A percentile compares a stretch with the other conserved stretches of the same genome.
These are phyloP conservation scores for Ophiostoma sp. DNA, from an alignment of 2,329 filamentous ascomycete species.

Conservation along the genomic window DNA sequence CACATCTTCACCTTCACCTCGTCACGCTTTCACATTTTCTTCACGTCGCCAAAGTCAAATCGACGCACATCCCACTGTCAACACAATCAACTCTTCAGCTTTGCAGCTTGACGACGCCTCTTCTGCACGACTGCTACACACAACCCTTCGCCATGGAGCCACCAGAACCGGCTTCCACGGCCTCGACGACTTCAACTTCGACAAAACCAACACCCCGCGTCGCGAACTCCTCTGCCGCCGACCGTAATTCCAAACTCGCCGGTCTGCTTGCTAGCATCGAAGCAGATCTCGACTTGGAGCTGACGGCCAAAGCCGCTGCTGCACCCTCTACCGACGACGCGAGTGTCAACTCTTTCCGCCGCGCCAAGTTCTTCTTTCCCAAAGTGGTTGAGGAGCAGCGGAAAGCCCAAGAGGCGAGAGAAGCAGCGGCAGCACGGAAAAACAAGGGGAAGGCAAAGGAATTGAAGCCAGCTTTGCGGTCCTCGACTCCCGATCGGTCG, in stretches of 20 bases:
- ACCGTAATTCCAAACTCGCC: slow-evolving; percentile 4
- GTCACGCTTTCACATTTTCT: background rate
- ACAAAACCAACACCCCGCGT: background rate
- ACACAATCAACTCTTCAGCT: background rate
- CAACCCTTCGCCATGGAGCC: background rate
- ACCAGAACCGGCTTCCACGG: background rate
- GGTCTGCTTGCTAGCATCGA: slow-evolving; percentile 10
- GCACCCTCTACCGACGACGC: slow-evolving; percentile 29
- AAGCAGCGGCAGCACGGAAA: background rate
- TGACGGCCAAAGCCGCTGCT: slow-evolving; percentile 23
- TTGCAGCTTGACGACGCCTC: background rate
- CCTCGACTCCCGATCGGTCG: background rate
- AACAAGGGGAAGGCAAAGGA: slow-evolving; percentile 14
- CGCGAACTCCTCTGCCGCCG: background rate
- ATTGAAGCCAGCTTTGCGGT: background rate
- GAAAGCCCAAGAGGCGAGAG: slow-evolving; percentile 12
- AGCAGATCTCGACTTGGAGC: slow-evolving; percentile 2
- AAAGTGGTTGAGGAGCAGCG: slow-evolving; percentile 32
- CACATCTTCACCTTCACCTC: background rate
- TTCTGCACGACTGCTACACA: background rate
- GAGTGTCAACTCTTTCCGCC: slow-evolving; percentile 52
- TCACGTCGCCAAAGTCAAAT: background rate
- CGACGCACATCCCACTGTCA: too few relatives aligned
- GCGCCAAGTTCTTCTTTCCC: slow-evolving; percentile 52
- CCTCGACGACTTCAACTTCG: background rate